Conservation (phyloP, 2,329 filamentous ascomycete species). For the Huntiella decipiens region DNA sequence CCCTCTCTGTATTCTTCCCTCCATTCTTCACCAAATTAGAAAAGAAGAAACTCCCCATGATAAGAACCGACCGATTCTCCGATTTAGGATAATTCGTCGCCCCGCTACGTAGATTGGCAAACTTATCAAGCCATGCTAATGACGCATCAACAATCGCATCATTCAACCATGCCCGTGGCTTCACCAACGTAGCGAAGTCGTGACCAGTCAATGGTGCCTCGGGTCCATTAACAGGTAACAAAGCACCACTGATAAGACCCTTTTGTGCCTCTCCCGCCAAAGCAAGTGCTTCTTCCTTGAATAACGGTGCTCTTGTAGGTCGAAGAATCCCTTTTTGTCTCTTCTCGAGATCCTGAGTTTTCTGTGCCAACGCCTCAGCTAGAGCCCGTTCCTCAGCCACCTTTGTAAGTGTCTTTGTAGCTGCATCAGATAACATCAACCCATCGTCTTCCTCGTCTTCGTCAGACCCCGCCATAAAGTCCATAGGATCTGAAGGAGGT, state of each 20-base stretch:
- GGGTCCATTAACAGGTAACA: conserved; percentile 4
- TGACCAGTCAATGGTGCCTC: conserved; percentile 20
- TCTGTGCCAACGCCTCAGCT: neutral
- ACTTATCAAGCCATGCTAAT: conserved; percentile 39
- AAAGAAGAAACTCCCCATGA: conserved; percentile 49
- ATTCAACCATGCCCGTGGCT: conserved; percentile 47
- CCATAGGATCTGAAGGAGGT: neutral
- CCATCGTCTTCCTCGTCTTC: neutral
- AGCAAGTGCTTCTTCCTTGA: neutral
- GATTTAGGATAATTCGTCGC: conserved; percentile 26
- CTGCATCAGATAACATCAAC: neutral
- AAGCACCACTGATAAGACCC: neutral
- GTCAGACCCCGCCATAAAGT: neutral
- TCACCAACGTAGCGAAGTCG: conserved; percentile 46
- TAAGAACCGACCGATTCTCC: conserved; percentile 38
- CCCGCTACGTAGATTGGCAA: conserved; percentile 37
- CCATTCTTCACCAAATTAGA: conserved; percentile 30
- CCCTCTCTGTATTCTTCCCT: conserved; percentile 28
- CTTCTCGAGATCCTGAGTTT: neutral
- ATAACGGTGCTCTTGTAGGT: neutral
- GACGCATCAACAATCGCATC: conserved; percentile 57
- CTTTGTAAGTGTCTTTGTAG: neutral
- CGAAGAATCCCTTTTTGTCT: neutral
- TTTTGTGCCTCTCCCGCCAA: neutral
- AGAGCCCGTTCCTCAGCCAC: neutral